Evolutionary conservation across 805 yeast genomes (phyloP).

Genomic region (Suhomyces prunicola): DNA sequence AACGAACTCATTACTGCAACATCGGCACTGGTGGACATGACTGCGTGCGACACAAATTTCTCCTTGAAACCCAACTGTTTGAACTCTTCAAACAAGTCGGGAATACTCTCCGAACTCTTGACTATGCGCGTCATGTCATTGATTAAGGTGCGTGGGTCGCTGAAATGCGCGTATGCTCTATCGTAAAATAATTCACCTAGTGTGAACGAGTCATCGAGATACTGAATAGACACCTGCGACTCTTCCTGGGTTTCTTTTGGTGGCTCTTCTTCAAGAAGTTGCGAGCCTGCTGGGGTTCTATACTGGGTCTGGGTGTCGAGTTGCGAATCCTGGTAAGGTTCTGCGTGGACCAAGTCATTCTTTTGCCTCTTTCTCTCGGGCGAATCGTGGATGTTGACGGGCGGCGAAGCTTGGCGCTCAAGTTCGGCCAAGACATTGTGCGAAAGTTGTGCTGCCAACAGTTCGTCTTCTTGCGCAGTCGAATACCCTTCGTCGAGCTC

Average conservation of each 20-base stretch:
- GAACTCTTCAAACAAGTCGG: constrained; percentile 3
- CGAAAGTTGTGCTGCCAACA: not conserved
- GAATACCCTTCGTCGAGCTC: constrained; percentile 2
- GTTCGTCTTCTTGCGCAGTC: constrained; percentile 4
- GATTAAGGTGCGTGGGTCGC: constrained; percentile 1
- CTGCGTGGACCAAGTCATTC: not conserved
- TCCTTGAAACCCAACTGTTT: constrained; percentile 9
- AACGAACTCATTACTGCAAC: not conserved
- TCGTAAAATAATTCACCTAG: constrained; percentile 3
- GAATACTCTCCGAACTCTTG: not conserved
- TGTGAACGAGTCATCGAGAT: constrained; percentile 3
- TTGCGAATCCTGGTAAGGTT: not conserved
- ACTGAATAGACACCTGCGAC: constrained; percentile 1
- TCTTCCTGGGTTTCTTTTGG: not conserved
- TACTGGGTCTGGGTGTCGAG: not conserved
- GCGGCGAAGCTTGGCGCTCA: not conserved
- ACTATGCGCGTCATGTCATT: not conserved
- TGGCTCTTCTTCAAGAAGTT: not conserved
- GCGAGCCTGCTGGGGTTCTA: not conserved
- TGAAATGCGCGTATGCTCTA: constrained; percentile 1
- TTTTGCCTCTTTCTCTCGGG: not conserved
- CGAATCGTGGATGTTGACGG: not conserved
- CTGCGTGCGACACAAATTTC: constrained; percentile 8
- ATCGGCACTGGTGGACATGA: constrained; percentile 8
- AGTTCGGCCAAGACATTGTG: not conserved